phyloP scores from a whole-genome alignment of 2,329 filamentous ascomycete species.

The Chaetothyriales sp. region DNA sequence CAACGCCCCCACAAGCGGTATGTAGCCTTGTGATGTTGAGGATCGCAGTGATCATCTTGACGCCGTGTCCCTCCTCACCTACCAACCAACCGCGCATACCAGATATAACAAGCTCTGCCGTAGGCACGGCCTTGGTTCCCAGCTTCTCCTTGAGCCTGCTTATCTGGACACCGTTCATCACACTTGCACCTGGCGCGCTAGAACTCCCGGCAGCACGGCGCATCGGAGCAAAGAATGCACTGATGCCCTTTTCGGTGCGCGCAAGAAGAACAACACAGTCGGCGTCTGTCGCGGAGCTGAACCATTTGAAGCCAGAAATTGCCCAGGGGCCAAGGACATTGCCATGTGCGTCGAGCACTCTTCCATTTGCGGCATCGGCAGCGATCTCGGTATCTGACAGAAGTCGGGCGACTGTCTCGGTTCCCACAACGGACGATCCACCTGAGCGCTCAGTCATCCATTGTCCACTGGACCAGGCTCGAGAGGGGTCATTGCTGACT shows the following conservation, averaged over 20 bases:
- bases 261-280: slow-evolving; percentile 51
- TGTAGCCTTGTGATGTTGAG: slow-evolving; percentile 47
- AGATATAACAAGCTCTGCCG: slow-evolving; percentile 53
- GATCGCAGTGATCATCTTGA: slow-evolving; percentile 52
- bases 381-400: slow-evolving; percentile 7
- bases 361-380: slow-evolving; percentile 4
- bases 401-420: slow-evolving; percentile 21
- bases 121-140: slow-evolving; percentile 54
- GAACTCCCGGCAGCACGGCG: slow-evolving; percentile 1
- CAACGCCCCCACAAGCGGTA: slow-evolving; percentile 26
- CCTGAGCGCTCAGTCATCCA: slow-evolving; percentile 27
- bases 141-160: slow-evolving; percentile 58
- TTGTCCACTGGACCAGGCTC: slow-evolving; percentile 24
- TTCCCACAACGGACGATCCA: slow-evolving; percentile 23
- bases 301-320: slow-evolving; percentile 58
- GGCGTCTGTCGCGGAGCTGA: slow-evolving; percentile 51
- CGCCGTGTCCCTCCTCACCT: slow-evolving; percentile 49
- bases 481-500: slow-evolving; percentile 17
- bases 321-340: slow-evolving; percentile 35
- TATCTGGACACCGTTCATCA: slow-evolving; percentile 49
- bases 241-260: slow-evolving; percentile 39
- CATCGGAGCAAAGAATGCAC: slow-evolving; percentile 52
- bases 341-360: slow-evolving; percentile 20
- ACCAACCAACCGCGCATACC: slow-evolving; percentile 51
- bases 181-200: slow-evolving; percentile 1